phyloP scores from a whole-genome alignment of 1,284 basidiomycete species.

The Austroboletus niveus region DNA sequence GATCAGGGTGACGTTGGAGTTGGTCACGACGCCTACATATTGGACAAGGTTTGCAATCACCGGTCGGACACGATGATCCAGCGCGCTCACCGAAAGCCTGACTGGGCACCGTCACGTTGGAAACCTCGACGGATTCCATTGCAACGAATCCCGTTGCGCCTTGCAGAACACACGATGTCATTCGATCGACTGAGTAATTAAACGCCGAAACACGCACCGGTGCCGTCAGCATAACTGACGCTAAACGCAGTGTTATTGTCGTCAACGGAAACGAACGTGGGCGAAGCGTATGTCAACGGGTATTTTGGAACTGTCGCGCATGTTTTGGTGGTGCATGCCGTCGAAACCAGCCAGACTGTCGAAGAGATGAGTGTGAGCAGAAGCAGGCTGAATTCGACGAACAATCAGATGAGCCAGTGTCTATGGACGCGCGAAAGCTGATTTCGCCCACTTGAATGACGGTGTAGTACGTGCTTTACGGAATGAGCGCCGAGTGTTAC shows the following conservation, averaged over 20 bases:
- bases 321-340: constrained; percentile 50
- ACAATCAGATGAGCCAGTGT: constrained; percentile 64
- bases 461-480: constrained; percentile 62
- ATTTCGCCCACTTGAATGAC: constrained; percentile 58
- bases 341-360: constrained; percentile 62
- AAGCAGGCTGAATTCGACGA: not conserved
- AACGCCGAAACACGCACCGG: constrained; percentile 41
- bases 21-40: constrained; percentile 55
- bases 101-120: constrained; percentile 54
- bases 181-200: not conserved
- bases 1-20: constrained; percentile 58
- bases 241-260: constrained; percentile 58
- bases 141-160: constrained; percentile 69
- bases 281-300: constrained; percentile 61
- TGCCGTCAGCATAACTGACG: constrained; percentile 63
- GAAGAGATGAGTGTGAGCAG: not conserved
- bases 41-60: constrained; percentile 1
- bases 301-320: constrained; percentile 63
- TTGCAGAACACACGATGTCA: constrained; percentile 28
- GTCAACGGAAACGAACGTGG: constrained; percentile 60
- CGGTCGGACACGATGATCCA: constrained; percentile 1
- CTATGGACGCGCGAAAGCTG: constrained; percentile 66
- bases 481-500: constrained; percentile 15
- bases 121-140: constrained; percentile 55
- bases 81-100: constrained; percentile 62